These are phyloP conservation scores for Adansonia madagascariensis DNA, from an alignment of 441 rosid species.

Conservation along the genomic window DNA sequence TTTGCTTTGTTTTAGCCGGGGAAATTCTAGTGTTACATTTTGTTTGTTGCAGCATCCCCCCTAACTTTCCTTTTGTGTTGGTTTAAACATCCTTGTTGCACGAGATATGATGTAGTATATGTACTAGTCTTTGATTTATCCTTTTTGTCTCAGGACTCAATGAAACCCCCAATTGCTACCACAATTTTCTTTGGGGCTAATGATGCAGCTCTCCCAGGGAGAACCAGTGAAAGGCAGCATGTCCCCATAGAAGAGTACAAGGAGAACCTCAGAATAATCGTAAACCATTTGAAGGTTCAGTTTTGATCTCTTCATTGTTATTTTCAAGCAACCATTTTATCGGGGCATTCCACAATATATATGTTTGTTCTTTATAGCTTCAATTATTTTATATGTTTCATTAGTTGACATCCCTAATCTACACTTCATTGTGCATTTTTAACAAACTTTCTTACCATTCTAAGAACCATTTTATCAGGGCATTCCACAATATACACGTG, in stretches of 20 bases:
- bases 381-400: neutral
- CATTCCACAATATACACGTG: neutral
- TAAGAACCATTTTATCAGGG: too few species aligned
- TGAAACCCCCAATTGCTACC: slow-evolving; percentile 65
- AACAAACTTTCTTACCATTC: neutral
- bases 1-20: neutral
- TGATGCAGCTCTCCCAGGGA: slow-evolving; percentile 85
- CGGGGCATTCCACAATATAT: neutral
- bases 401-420: neutral
- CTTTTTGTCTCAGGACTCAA: slow-evolving; percentile 43
- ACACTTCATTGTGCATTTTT: neutral
- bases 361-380: slow-evolving; percentile 1
- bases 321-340: neutral
- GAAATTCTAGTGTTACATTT: neutral
- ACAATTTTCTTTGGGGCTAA: slow-evolving; percentile 92
- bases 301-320: slow-evolving; percentile 17
- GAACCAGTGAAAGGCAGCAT: slow-evolving; percentile 53
- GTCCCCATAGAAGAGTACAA: slow-evolving; percentile 80
- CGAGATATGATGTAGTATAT: neutral
- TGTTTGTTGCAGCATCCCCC: neutral
- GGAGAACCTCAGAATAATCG: slow-evolving; percentile 67
- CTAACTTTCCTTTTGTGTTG: neutral
- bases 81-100: neutral
- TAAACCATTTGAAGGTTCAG: slow-evolving; percentile 75
- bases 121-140: neutral